phyloP scores from a whole-genome alignment of 805 yeast genomes.

The Groenewaldozyma salmanticensis region DNA sequence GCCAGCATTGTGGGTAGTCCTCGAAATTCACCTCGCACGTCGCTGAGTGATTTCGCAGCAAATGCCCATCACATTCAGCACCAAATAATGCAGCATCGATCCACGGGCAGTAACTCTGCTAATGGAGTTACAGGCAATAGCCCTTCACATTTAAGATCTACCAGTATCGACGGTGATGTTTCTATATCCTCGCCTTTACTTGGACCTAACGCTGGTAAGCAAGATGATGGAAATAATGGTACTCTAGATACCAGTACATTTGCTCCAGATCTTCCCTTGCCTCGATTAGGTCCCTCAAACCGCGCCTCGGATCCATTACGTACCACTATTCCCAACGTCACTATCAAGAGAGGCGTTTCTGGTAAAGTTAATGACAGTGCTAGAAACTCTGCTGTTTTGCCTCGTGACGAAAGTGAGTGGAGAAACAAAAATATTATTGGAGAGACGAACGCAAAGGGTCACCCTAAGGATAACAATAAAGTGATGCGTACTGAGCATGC shows the following conservation, averaged over 20 bases:
- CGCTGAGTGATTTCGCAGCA: background rate
- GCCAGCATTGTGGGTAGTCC: background rate
- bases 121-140: background rate
- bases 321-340: conserved; percentile 53
- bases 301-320: conserved; percentile 59
- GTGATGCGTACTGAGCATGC: conserved; percentile 7
- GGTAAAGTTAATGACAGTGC: background rate
- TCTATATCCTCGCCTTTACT: background rate
- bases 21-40: conserved; percentile 6
- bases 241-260: background rate
- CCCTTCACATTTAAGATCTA: background rate
- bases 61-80: background rate
- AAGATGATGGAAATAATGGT: background rate
- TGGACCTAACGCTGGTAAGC: background rate
- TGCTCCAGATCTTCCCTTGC: conserved; percentile 6
- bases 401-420: background rate
- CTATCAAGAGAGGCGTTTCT: conserved; percentile 37
- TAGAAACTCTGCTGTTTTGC: background rate
- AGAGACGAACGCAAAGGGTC: too few relatives aligned
- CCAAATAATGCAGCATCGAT: background rate
- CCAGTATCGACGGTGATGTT: background rate
- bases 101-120: background rate
- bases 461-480: background rate
- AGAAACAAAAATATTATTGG: too few relatives aligned
- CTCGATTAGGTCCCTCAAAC: conserved; percentile 44